phyloP scores from a whole-genome alignment of 345 rosid species.

The Luvunga scandens region DNA sequence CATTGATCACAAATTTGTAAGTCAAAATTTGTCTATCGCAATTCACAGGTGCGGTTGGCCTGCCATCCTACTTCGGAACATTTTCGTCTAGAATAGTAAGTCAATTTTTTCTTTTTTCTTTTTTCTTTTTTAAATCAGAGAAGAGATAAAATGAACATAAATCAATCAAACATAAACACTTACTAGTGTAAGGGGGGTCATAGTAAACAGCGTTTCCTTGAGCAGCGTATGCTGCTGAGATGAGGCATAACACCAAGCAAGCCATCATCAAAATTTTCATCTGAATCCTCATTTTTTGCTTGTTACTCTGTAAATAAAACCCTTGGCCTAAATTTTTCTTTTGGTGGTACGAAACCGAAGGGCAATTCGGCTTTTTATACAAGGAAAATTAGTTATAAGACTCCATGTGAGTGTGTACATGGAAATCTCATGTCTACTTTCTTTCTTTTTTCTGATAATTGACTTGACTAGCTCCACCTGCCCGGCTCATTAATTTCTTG shows the following conservation, averaged over 20 bases:
- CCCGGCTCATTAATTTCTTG: too few relatives aligned
- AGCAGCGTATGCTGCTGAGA: slow-evolving; percentile 1
- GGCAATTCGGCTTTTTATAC: neutral
- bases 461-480: too few relatives aligned
- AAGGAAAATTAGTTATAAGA: neutral
- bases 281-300: neutral
- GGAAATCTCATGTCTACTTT: neutral
- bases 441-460: neutral
- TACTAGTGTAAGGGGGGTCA: slow-evolving; percentile 1
- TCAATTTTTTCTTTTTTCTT: too few relatives aligned
- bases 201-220: slow-evolving; percentile 24
- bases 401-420: neutral
- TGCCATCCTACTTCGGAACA: too few relatives aligned
- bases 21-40: too few relatives aligned
- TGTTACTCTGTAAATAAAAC: neutral
- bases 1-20: too few relatives aligned
- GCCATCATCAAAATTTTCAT: neutral
- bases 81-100: too few relatives aligned
- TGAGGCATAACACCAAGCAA: neutral
- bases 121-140: too few relatives aligned
- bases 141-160: too few relatives aligned
- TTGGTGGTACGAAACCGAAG: neutral
- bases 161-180: neutral
- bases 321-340: neutral
- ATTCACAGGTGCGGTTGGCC: too few relatives aligned